Evolutionary conservation across 2,329 filamentous ascomycete species (phyloP).

Genomic region (Colletotrichum scovillei): DNA sequence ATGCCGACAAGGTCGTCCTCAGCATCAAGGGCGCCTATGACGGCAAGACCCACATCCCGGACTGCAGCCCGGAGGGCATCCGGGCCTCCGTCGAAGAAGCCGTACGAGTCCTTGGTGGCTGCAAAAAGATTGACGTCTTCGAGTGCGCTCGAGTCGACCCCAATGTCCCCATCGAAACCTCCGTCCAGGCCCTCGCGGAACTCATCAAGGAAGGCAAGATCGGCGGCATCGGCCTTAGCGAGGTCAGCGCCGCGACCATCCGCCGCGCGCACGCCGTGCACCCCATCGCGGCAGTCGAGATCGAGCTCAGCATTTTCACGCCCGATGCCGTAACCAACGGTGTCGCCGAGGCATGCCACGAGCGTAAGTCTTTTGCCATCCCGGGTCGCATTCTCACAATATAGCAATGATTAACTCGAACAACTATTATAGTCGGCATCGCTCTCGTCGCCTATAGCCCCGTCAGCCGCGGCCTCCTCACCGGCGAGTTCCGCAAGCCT

Average conservation of each 20-base stretch:
- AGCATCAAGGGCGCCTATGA: constrained; percentile 64
- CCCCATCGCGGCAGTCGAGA: constrained; percentile 55
- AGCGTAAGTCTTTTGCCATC: constrained; percentile 53
- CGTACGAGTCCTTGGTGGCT: constrained; percentile 44
- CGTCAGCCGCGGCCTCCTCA: constrained; percentile 58
- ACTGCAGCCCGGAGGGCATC: constrained; percentile 43
- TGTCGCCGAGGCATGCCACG: constrained; percentile 51
- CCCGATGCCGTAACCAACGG: constrained; percentile 52
- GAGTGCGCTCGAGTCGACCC: constrained; percentile 55
- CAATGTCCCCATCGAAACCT: constrained; percentile 57
- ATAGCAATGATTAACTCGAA: too few relatives aligned
- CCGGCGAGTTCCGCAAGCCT: constrained; percentile 52
- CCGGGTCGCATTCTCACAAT: constrained; percentile 34
- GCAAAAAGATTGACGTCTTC: constrained; percentile 64
- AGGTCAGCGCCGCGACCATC: constrained; percentile 54
- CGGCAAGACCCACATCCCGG: constrained; percentile 40
- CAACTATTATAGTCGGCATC: too few relatives aligned
- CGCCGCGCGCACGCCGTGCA: constrained; percentile 49
- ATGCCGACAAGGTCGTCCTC: constrained; percentile 65
- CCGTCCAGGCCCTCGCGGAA: constrained; percentile 44
- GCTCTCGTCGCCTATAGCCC: too few relatives aligned
- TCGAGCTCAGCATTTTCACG: constrained; percentile 56
- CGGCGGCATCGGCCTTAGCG: constrained; percentile 54
- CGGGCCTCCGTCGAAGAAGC: too few relatives aligned
- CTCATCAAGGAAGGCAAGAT: constrained; percentile 52